Base-by-base conservation (phyloP, 2,329 filamentous ascomycete species). In the Aspergillus felis region DNA sequence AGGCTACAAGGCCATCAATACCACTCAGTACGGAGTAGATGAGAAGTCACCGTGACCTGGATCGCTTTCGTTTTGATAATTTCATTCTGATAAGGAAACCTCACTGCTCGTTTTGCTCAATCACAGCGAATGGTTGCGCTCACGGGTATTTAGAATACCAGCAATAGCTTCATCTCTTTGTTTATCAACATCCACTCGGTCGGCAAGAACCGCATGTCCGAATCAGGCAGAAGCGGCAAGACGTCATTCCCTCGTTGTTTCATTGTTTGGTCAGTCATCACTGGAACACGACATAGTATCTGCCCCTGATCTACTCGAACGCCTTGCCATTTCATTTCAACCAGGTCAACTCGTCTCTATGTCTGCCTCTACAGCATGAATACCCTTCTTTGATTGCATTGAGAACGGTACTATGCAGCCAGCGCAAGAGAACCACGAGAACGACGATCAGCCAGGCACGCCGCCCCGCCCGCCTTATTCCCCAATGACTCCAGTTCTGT, bases 401-500 rank as follows among this genome's bases (percentile, higher is more conserved):
- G 8, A 12, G 7, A 38, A 29, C 48, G 20, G 2, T 90, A 78
- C 27, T 17, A 61, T 63, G 58, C 68, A 66, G 53, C 55, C 60
- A 47, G 54, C 62, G 12, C 63, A 63, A 50, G 62, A 64, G n/a
- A 58, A 38, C 32, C 61, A 56, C 50, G 32, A 51, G 46, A 44
- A 52, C 20, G 58, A 50, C n/a, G 59, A 70, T 50, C 68, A 67
- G 10, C 71, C 70, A 47, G 69, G 71, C 42, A 77, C 75, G 44
- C 75, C 76, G 50, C 74, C 77, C 53, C 74, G 71, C 41, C 77
- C 77, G 25, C 76, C 77, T 27, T 79, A 79, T 66, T 79, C 77
- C 22, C 77, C 77, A 10, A 76, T 79, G 42, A 79, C 77, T 22
- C 77, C 77, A 4, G 76, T 76, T 28, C 66, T 78, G 54, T 69